Conservation (phyloP, 345 rosid genomes). For the Eucalyptus curtisii region DNA sequence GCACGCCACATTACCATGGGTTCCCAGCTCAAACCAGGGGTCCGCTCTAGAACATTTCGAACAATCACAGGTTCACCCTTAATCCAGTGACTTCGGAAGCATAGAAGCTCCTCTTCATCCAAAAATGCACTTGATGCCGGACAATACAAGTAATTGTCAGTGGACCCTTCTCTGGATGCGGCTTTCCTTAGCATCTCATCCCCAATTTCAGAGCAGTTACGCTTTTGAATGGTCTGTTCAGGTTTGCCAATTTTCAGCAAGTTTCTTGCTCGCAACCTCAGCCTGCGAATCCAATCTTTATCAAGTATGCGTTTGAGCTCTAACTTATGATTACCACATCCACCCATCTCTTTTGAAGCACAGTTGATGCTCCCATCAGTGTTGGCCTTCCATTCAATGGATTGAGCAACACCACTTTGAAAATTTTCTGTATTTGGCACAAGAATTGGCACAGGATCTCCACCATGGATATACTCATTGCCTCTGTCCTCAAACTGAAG, state of each 20-base stretch:
- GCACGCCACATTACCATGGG: constrained; percentile 98
- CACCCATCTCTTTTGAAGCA: constrained; percentile 58
- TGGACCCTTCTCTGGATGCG: constrained; percentile 44
- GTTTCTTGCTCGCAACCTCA: constrained; percentile 26
- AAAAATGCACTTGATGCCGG: constrained; percentile 26
- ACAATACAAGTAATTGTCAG: constrained; percentile 54
- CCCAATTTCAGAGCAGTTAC: constrained; percentile 3
- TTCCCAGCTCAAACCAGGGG: constrained; percentile 85
- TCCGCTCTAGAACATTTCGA: constrained; percentile 33
- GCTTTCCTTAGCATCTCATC: constrained; percentile 16
- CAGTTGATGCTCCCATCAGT: constrained; percentile 55
- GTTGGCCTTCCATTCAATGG: constrained; percentile 26
- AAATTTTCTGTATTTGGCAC: background rate
- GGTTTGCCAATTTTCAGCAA: constrained; percentile 8
- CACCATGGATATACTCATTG: constrained; percentile 58
- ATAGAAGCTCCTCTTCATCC: constrained; percentile 21
- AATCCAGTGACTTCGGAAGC: constrained; percentile 63
- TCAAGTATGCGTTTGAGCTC: constrained; percentile 62
- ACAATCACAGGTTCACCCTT: constrained; percentile 84
- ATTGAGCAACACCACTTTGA: constrained; percentile 8
- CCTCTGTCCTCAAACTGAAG: constrained; percentile 39
- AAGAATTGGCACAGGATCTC: constrained; percentile 15
- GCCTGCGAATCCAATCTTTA: constrained; percentile 27
- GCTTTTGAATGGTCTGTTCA: background rate
- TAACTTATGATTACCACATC: constrained; percentile 51